phyloP scores from a whole-genome alignment of 768 basidiomycete species.

The Pleurotus platypus region DNA sequence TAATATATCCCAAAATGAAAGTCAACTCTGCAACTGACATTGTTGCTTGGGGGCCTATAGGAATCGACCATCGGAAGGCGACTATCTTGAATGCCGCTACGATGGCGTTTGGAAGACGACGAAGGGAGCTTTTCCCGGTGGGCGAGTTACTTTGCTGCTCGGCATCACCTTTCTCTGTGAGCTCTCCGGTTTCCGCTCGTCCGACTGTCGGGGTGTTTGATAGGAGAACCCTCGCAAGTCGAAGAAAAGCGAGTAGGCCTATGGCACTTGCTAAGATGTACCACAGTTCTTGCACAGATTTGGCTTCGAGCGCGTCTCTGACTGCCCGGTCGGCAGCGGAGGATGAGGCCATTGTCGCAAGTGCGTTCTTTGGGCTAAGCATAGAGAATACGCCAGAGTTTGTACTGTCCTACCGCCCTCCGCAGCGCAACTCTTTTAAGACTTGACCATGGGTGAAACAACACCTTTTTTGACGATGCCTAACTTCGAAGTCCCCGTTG shows the following conservation, averaged over 20 bases:
- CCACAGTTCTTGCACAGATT: slow-evolving; percentile 38
- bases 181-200: not conserved
- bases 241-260: slow-evolving; percentile 31
- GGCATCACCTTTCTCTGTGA: slow-evolving; percentile 17
- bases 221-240: slow-evolving; percentile 18
- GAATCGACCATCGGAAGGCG: slow-evolving; percentile 45
- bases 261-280: slow-evolving; percentile 33
- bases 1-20: slow-evolving; percentile 44
- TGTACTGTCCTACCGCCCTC: not conserved
- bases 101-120: slow-evolving; percentile 32
- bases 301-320: slow-evolving; percentile 29
- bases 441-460: slow-evolving; percentile 1
- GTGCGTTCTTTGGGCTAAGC: not conserved
- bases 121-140: slow-evolving; percentile 5
- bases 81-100: slow-evolving; percentile 43
- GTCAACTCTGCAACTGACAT: slow-evolving; percentile 39
- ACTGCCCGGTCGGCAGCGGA: slow-evolving; percentile 29
- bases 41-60: slow-evolving; percentile 33
- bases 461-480: slow-evolving; percentile 8
- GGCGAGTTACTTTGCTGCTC: slow-evolving; percentile 13
- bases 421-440: slow-evolving; percentile 2
- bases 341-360: slow-evolving; percentile 12
- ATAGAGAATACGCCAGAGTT: not conserved
- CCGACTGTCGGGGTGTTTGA: not conserved
- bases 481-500: not conserved